A percentile compares a stretch with the other conserved stretches of the same genome.
These are phyloP conservation scores for Aspergillus awamori DNA, from an alignment of 2,329 filamentous ascomycete genomes.

Conservation along the genomic window DNA sequence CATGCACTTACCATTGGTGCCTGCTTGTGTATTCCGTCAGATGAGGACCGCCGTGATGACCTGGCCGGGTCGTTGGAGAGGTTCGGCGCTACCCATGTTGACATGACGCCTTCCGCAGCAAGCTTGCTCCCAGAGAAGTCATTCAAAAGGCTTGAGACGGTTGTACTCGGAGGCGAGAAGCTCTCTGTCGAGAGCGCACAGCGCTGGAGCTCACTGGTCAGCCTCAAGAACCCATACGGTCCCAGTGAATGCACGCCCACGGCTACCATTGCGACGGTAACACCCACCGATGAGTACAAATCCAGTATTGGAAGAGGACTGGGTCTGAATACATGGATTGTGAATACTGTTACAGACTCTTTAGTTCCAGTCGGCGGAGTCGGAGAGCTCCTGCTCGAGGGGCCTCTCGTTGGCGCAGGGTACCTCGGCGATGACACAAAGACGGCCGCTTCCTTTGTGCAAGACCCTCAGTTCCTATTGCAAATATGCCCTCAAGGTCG, in stretches of 20 bases:
- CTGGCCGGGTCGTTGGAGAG: slow-evolving; percentile 50
- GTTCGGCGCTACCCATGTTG: slow-evolving; percentile 54
- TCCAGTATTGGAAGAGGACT: not conserved
- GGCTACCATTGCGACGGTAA: not conserved
- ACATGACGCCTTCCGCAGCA: slow-evolving; percentile 62
- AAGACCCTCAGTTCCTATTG: slow-evolving; percentile 23
- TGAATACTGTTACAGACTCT: slow-evolving; percentile 32
- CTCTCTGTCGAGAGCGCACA: slow-evolving; percentile 27
- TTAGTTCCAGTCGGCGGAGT: slow-evolving; percentile 43
- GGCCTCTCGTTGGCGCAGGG: slow-evolving; percentile 24
- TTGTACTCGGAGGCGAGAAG: slow-evolving; percentile 33
- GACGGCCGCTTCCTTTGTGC: slow-evolving; percentile 26
- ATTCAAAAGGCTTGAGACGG: slow-evolving; percentile 28
- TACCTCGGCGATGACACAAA: slow-evolving; percentile 29
- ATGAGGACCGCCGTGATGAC: slow-evolving; percentile 47
- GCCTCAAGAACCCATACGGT: slow-evolving; percentile 45
- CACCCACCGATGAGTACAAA: not conserved
- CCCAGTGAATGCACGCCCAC: slow-evolving; percentile 39
- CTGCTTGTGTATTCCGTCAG: slow-evolving; percentile 57
- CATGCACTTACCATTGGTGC: slow-evolving; percentile 55
- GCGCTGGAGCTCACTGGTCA: slow-evolving; percentile 39
- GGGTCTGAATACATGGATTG: slow-evolving; percentile 35
- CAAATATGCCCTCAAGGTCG: not conserved
- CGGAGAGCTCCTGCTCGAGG: slow-evolving; percentile 40
- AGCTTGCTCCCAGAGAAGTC: not conserved